phyloP scores from a whole-genome alignment of 2,329 filamentous ascomycete species.

The Trichoderma polysporum region DNA sequence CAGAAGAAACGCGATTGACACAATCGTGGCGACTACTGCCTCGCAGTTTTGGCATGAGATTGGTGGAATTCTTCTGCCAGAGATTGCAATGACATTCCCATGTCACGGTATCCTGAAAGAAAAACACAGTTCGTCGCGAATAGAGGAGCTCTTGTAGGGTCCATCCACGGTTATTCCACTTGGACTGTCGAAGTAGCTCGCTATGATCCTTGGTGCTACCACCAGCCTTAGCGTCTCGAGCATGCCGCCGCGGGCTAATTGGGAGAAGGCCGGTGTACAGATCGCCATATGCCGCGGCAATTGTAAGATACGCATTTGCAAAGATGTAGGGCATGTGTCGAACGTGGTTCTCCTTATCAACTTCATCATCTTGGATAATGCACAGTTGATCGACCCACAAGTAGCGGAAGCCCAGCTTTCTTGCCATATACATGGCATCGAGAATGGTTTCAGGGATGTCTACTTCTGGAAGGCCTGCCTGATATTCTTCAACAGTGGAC shows the following conservation, averaged over 20 bases:
- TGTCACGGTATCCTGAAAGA: constrained; percentile 44
- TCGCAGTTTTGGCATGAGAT: constrained; percentile 34
- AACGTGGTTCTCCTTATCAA: constrained; percentile 41
- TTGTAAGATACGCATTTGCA: constrained; percentile 45
- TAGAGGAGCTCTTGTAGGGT: constrained; percentile 46
- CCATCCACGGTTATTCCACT: constrained; percentile 44
- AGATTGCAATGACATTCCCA: constrained; percentile 49
- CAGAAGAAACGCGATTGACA: constrained; percentile 32
- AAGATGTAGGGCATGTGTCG: constrained; percentile 48
- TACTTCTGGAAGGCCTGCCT: constrained; percentile 37
- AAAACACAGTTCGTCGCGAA: constrained; percentile 43
- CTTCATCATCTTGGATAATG: constrained; percentile 45
- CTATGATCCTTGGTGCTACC: constrained; percentile 34
- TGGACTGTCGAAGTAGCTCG: constrained; percentile 40
- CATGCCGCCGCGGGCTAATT: constrained; percentile 35
- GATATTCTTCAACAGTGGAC: constrained; percentile 39
- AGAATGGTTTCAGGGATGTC: constrained; percentile 43
- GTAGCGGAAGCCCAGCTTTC: constrained; percentile 43
- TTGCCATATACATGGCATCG: constrained; percentile 47
- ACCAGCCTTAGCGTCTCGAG: constrained; percentile 25
- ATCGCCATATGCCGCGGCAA: constrained; percentile 44
- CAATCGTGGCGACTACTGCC: constrained; percentile 36
- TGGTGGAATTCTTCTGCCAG: constrained; percentile 39
- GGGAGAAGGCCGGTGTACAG: constrained; percentile 39
- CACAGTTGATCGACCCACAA: constrained; percentile 50